Evolutionary conservation across 352 stramenopile species (phyloP).

Genomic region (Globisporangium lucens): DNA sequence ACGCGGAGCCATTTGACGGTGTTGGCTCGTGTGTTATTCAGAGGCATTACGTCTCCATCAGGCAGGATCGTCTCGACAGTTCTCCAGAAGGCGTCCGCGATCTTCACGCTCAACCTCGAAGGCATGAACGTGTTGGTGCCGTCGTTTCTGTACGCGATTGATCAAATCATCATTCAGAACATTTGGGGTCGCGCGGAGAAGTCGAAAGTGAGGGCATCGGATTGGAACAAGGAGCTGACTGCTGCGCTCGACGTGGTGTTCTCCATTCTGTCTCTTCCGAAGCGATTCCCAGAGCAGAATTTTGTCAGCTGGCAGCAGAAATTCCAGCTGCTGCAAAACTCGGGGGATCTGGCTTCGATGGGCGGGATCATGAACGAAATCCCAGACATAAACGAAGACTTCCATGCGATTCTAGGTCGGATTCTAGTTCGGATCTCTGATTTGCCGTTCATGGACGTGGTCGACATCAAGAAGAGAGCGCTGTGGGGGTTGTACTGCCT

Average conservation of each 20-base stretch:
- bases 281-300: slow-evolving; percentile 67
- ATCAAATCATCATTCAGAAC: slow-evolving; percentile 80
- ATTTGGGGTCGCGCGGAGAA: slow-evolving; percentile 72
- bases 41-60: slow-evolving; percentile 68
- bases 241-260: slow-evolving; percentile 76
- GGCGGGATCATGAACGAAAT: slow-evolving; percentile 64
- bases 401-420: slow-evolving; percentile 69
- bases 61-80: slow-evolving; percentile 80
- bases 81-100: slow-evolving; percentile 60
- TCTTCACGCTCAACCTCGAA: slow-evolving; percentile 80
- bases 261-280: slow-evolving; percentile 66
- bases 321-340: slow-evolving; percentile 24
- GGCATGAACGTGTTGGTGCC: slow-evolving; percentile 79
- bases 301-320: slow-evolving; percentile 83
- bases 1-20: slow-evolving; percentile 64
- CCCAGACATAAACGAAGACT: slow-evolving; percentile 59
- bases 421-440: slow-evolving; percentile 74
- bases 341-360: slow-evolving; percentile 23
- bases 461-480: slow-evolving; percentile 76
- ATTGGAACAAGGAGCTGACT: slow-evolving; percentile 82
- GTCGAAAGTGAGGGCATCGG: slow-evolving; percentile 63
- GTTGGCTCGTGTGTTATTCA: slow-evolving; percentile 66
- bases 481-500: slow-evolving; percentile 81
- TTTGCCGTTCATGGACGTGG: slow-evolving; percentile 71
- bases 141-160: slow-evolving; percentile 75